A percentile compares a stretch with the other conserved stretches of the same genome.
These are phyloP conservation scores for Macadamia integrifolia DNA, from an alignment of 164 flowering plant genomes.

Conservation along the genomic window DNA sequence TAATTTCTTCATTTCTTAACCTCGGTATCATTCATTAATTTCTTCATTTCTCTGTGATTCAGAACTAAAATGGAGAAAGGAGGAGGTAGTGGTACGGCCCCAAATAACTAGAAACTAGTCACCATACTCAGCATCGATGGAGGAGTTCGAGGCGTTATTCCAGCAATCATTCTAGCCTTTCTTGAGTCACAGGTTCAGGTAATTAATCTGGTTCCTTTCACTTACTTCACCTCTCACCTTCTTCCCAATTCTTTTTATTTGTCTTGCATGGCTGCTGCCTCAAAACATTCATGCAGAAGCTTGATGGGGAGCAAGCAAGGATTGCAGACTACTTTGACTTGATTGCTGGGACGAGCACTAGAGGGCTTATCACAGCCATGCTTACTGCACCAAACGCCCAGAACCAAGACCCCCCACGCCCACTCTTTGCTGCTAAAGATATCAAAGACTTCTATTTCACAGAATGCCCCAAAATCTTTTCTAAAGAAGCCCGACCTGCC, in stretches of 20 bases:
- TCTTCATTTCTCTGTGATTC: too few relatives aligned
- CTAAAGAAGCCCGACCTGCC: background rate
- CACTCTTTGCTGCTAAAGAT: constrained; percentile 3
- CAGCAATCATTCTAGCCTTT: constrained; percentile 4
- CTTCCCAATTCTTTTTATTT: too few relatives aligned
- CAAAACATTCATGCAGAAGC: background rate
- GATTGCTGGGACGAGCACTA: constrained; percentile 12
- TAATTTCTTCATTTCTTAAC: too few relatives aligned
- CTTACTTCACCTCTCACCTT: too few relatives aligned
- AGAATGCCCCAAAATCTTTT: constrained; percentile 5
- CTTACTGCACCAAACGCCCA: background rate
- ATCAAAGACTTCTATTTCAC: constrained; percentile 1
- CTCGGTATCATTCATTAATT: too few relatives aligned
- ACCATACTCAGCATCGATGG: constrained; percentile 9
- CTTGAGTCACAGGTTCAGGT: too few relatives aligned
- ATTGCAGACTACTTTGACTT: constrained; percentile 14
- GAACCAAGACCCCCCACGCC: background rate
- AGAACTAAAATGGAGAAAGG: too few relatives aligned
- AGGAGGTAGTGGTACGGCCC: too few relatives aligned
- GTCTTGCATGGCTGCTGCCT: too few relatives aligned
- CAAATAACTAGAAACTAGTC: background rate
- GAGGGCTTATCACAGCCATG: constrained; percentile 9
- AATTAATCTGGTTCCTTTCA: too few relatives aligned
- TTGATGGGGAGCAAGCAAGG: constrained; percentile 6
- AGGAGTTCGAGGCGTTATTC: constrained; percentile 6